Evolutionary conservation across 106 monocot genomes (phyloP).

Genomic region (Dendrobium nobile): DNA sequence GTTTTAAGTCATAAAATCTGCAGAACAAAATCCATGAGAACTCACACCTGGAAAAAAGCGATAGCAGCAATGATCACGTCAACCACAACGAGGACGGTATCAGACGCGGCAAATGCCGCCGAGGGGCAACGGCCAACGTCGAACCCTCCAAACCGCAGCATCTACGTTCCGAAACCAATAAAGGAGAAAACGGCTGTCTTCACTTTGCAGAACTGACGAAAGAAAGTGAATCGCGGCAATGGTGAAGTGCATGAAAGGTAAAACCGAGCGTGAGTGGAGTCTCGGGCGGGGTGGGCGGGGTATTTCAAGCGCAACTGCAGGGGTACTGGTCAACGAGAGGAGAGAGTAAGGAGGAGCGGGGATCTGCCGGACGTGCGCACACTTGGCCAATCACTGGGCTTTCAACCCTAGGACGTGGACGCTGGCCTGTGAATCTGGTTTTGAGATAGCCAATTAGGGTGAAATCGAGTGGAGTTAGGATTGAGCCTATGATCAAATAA

Average conservation of each 20-base stretch:
- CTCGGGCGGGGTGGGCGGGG: neutral
- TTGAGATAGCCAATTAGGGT: too few species aligned
- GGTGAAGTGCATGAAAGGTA: neutral
- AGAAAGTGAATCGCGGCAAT: neutral
- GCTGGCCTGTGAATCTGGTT: too few species aligned
- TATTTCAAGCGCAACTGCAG: too few species aligned
- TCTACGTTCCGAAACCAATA: neutral
- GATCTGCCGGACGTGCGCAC: neutral
- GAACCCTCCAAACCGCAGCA: neutral
- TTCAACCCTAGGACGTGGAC: neutral
- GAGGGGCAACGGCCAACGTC: conserved; percentile 30
- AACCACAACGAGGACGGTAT: conserved; percentile 34
- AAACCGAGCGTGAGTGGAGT: neutral
- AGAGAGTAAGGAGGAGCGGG: neutral
- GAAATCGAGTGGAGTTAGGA: too few species aligned
- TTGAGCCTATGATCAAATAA: too few species aligned
- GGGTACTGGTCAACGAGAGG: neutral
- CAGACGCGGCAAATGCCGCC: conserved; percentile 20
- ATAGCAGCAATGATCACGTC: conserved; percentile 48
- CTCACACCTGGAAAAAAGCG: conserved; percentile 57
- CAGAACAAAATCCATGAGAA: neutral
- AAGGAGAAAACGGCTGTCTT: neutral
- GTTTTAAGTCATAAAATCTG: neutral
- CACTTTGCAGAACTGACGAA: neutral
- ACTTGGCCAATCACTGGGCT: neutral